These are phyloP conservation scores for Raphanus raphanistrum DNA, from an alignment of 345 rosid genomes.

Conservation along the genomic window DNA sequence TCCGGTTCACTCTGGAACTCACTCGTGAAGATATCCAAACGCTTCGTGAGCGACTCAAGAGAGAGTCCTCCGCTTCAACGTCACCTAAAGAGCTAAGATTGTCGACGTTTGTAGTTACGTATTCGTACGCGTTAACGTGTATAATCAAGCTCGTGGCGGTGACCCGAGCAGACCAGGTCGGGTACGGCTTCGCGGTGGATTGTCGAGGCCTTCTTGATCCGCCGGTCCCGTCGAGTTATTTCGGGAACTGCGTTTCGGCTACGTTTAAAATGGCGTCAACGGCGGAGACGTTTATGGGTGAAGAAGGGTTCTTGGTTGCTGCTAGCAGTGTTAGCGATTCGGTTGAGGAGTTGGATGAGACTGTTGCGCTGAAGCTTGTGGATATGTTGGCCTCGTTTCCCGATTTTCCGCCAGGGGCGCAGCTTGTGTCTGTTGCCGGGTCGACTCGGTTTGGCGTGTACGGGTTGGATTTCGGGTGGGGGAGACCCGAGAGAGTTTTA, in stretches of 20 bases:
- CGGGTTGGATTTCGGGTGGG: slow-evolving; percentile 38
- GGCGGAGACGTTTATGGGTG: background rate
- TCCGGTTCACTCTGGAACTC: background rate
- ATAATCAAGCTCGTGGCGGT: slow-evolving; percentile 30
- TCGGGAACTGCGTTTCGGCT: slow-evolving; percentile 41
- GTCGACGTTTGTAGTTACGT: slow-evolving; percentile 36
- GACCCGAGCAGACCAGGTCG: slow-evolving; percentile 8
- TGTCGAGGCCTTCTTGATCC: slow-evolving; percentile 44
- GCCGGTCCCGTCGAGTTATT: slow-evolving; percentile 37
- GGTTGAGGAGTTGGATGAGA: slow-evolving; percentile 21
- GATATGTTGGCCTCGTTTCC: background rate
- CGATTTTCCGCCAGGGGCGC: background rate
- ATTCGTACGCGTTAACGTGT: slow-evolving; percentile 29
- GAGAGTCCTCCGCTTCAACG: background rate
- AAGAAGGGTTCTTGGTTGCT: background rate
- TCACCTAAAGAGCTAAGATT: background rate
- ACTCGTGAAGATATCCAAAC: background rate
- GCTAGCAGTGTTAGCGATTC: slow-evolving; percentile 13
- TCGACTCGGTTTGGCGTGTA: slow-evolving; percentile 38
- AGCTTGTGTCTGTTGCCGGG: slow-evolving; percentile 17
- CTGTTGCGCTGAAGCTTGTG: background rate
- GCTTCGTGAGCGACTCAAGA: background rate
- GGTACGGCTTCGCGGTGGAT: slow-evolving; percentile 29
- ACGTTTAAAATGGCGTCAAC: accelerated
- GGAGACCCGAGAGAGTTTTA: slow-evolving; percentile 17